A percentile compares a stretch with the other conserved stretches of the same genome.
Evolutionary conservation across 2,329 filamentous ascomycete genomes (phyloP).

Genomic region (Fonsecaea erecta): DNA sequence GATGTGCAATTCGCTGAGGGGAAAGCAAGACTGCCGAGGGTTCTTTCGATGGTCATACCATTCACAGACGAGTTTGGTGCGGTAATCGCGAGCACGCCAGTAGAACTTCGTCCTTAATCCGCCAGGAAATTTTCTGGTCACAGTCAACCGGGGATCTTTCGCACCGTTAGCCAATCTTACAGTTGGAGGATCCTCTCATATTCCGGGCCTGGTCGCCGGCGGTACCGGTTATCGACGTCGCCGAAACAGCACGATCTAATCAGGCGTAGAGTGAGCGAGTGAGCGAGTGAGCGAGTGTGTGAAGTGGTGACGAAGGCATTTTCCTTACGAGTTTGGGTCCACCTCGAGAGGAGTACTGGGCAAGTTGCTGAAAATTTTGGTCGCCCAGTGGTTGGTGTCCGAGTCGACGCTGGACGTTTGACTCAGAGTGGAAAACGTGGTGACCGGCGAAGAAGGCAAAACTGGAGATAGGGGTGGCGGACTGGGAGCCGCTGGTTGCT

Average conservation of each 20-base stretch:
- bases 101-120: conserved; percentile 48
- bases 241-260: conserved; percentile 28
- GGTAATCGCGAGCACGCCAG: conserved; percentile 56
- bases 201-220: conserved; percentile 22
- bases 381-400: conserved; percentile 49
- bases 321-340: conserved; percentile 28
- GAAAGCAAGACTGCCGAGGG: conserved; percentile 55
- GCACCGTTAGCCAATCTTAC: conserved; percentile 8
- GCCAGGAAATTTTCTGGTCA: conserved; percentile 32
- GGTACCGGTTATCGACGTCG: conserved; percentile 13
- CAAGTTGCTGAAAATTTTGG: conserved; percentile 43
- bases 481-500: conserved; percentile 27
- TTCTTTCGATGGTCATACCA: conserved; percentile 48
- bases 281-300: conserved; percentile 3
- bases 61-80: conserved; percentile 60
- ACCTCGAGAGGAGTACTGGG: conserved; percentile 33
- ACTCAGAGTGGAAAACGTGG: conserved; percentile 36
- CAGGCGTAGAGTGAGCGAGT: conserved; percentile 6
- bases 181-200: conserved; percentile 31
- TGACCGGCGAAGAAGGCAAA: conserved; percentile 27
- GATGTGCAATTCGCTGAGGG: conserved; percentile 53
- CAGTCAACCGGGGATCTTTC: background rate
- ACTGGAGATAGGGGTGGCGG: conserved; percentile 25
- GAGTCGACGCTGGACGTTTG: conserved; percentile 33
- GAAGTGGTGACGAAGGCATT: background rate